Evolutionary conservation across 176 grass and related monocot genomes (phyloP).

Genomic region (barley (Hordeum vulgare)): DNA sequence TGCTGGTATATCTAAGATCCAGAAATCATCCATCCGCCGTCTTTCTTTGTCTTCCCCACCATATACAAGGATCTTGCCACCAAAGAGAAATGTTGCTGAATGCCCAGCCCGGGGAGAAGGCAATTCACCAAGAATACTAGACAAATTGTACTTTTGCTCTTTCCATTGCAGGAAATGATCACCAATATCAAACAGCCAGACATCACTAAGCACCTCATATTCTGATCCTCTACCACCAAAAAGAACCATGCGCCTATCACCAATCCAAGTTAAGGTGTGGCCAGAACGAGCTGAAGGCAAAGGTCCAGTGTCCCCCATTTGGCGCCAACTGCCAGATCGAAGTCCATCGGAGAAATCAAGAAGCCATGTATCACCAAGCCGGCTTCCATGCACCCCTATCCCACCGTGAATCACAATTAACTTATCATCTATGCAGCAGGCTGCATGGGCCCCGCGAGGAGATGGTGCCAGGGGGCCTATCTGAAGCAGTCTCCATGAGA

Average conservation of each 20-base stretch:
- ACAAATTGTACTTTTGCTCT: conserved; percentile 60
- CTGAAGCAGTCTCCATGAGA: conserved; percentile 72
- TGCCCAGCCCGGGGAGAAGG: conserved; percentile 83
- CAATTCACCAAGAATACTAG: conserved; percentile 56
- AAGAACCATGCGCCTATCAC: conserved; percentile 55
- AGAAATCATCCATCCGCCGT: conserved; percentile 83
- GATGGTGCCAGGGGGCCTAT: conserved; percentile 51
- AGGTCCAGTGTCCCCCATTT: conserved; percentile 33
- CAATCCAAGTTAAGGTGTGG: conserved; percentile 82
- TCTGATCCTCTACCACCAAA: conserved; percentile 86
- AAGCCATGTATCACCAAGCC: conserved; percentile 86
- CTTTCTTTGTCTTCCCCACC: conserved; percentile 88
- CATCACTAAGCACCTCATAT: conserved; percentile 90
- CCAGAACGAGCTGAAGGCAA: conserved; percentile 75
- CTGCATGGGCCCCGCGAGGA: conserved; percentile 82
- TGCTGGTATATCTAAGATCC: conserved; percentile 66
- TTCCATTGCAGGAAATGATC: conserved; percentile 70
- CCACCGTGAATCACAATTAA: conserved; percentile 80
- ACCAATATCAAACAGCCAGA: conserved; percentile 73
- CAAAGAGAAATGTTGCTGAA: conserved; percentile 63
- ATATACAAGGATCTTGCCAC: conserved; percentile 86
- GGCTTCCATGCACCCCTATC: conserved; percentile 57
- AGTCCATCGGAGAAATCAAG: conserved; percentile 75
- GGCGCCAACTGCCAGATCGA: conserved; percentile 61
- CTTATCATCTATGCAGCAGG: conserved; percentile 65